A percentile compares a stretch with the other conserved stretches of the same genome.
Conservation (phyloP, 164 flowering plant species). For the Amborella trichopoda region DNA sequence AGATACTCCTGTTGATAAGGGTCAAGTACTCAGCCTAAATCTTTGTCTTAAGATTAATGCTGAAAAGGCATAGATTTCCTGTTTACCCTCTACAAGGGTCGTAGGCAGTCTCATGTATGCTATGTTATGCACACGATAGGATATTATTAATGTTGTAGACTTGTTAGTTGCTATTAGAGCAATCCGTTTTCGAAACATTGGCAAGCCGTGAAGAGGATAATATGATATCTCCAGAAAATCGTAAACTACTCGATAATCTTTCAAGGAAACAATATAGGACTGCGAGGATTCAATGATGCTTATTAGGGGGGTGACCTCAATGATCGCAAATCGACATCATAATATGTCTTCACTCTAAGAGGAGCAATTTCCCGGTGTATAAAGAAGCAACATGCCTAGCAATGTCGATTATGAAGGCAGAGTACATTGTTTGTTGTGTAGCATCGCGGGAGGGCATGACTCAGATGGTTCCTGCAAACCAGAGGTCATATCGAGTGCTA, state of each 20-base stretch:
- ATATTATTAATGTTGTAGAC: background rate
- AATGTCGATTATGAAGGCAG: background rate
- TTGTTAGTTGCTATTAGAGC: background rate
- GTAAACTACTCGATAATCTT: background rate
- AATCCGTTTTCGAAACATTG: background rate
- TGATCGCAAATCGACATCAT: constrained; percentile 5
- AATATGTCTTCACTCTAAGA: background rate
- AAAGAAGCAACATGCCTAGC: constrained; percentile 1
- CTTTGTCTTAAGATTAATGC: background rate
- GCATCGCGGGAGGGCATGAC: background rate
- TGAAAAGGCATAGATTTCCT: background rate
- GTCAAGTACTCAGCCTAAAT: background rate
- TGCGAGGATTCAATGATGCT: background rate
- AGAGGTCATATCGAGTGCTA: background rate
- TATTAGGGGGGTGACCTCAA: background rate
- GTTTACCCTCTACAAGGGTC: background rate
- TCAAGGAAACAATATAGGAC: background rate
- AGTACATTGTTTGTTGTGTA: background rate
- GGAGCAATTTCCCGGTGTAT: background rate
- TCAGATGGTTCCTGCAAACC: background rate
- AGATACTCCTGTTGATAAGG: constrained; percentile 1
- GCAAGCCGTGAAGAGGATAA: constrained; percentile 1
- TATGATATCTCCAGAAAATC: background rate
- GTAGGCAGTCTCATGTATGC: constrained; percentile 2
- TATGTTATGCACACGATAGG: background rate